phyloP scores from a whole-genome alignment of 129 eudicot species.

The Lactuca sativa region DNA sequence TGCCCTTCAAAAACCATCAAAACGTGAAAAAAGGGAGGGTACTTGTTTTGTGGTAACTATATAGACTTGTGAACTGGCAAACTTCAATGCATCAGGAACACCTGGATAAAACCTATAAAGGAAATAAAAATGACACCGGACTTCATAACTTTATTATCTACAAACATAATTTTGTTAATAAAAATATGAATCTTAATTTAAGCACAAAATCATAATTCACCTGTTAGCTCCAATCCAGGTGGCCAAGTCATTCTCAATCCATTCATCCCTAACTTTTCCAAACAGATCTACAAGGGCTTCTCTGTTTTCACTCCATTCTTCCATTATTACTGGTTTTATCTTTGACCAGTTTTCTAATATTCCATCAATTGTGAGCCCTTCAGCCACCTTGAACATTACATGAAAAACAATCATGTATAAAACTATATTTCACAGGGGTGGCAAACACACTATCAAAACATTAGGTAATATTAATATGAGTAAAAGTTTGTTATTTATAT shows the following conservation, averaged over 20 bases:
- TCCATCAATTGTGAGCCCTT: slow-evolving; percentile 74
- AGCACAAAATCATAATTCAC: slow-evolving; percentile 28
- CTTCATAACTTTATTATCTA: too few species aligned
- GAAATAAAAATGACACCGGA: background rate
- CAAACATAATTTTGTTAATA: too few species aligned
- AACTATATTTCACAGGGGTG: background rate
- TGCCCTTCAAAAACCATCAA: background rate
- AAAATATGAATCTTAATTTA: too few species aligned
- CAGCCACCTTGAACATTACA: slow-evolving; percentile 63
- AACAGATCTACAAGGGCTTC: slow-evolving; percentile 81
- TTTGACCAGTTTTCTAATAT: slow-evolving; percentile 74
- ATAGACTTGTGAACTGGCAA: slow-evolving; percentile 82
- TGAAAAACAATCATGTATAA: slow-evolving; percentile 29
- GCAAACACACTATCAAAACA: background rate
- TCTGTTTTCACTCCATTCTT: slow-evolving; percentile 77
- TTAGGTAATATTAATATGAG: background rate
- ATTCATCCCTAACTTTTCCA: slow-evolving; percentile 93
- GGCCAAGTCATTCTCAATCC: slow-evolving; percentile 86
- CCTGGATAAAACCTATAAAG: slow-evolving; percentile 89
- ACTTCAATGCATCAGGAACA: slow-evolving; percentile 93
- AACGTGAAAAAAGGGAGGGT: background rate
- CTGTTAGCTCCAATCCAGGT: slow-evolving; percentile 97
- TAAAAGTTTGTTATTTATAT: slow-evolving; percentile 13
- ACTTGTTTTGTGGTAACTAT: slow-evolving; percentile 98
- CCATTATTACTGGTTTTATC: slow-evolving; percentile 76